phyloP scores from a whole-genome alignment of 805 yeast genomes.

The Yarrowia phangngaensis region DNA sequence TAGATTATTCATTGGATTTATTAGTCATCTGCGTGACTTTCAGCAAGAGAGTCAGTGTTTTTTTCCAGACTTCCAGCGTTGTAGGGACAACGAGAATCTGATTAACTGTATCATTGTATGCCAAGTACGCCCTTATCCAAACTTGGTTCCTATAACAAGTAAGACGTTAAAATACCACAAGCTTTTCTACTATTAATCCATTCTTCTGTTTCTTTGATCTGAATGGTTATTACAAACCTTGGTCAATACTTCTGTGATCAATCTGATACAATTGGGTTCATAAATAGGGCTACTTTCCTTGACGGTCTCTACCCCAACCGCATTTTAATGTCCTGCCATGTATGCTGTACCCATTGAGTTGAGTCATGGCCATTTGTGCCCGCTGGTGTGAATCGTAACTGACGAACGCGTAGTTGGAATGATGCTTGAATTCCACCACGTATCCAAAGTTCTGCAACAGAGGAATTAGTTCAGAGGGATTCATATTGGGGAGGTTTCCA shows the following conservation, averaged over 20 bases:
- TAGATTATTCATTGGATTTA: not conserved
- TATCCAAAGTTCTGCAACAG: constrained; percentile 75
- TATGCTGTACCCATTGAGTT: constrained; percentile 57
- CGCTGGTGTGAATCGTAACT: constrained; percentile 82
- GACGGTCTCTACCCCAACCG: constrained; percentile 71
- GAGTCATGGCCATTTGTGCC: constrained; percentile 84
- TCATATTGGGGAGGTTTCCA: constrained; percentile 75
- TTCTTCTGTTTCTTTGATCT: not conserved
- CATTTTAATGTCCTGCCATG: constrained; percentile 76
- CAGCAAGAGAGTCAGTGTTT: not conserved
- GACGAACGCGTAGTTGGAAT: constrained; percentile 85
- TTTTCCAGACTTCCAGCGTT: not conserved
- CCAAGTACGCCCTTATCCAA: no score
- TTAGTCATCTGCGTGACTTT: not conserved
- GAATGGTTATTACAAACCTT: constrained; percentile 1
- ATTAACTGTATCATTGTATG: no score
- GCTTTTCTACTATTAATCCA: not conserved
- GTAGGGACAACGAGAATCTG: no score
- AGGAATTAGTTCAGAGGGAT: constrained; percentile 69
- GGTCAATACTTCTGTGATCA: no score
- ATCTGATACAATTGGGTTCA: no score
- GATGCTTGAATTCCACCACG: constrained; percentile 74
- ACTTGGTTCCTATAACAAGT: no score
- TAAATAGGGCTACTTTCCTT: no score
- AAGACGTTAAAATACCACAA: no score